Evolutionary conservation across 108 stramenopile species (phyloP).

Genomic region (Fistulifera solaris): DNA sequence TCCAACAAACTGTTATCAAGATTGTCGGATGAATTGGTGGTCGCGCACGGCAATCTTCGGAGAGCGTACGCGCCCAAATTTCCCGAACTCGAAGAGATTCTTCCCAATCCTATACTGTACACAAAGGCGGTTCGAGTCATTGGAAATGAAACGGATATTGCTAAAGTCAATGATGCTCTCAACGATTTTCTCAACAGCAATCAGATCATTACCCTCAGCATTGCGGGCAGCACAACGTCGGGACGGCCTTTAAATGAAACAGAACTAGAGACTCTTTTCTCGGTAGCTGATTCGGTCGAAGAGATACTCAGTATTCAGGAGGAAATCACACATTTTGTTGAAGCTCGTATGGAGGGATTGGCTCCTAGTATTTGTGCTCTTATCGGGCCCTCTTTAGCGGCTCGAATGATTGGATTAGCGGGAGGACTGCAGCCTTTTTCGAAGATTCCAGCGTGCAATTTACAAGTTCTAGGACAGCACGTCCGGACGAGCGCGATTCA

Average conservation of each 20-base stretch:
- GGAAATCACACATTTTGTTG: constrained; percentile 63
- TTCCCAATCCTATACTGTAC: constrained; percentile 80
- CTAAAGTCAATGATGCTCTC: constrained; percentile 52
- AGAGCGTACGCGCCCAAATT: constrained; percentile 62
- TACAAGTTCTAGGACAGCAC: constrained; percentile 58
- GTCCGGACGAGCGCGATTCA: constrained; percentile 38
- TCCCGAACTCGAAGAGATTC: constrained; percentile 89
- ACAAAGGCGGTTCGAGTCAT: constrained; percentile 76
- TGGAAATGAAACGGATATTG: constrained; percentile 87
- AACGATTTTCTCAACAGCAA: constrained; percentile 61
- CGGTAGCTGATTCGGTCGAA: constrained; percentile 46
- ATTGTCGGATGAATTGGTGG: constrained; percentile 44
- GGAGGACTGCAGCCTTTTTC: constrained; percentile 87
- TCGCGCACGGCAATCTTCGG: constrained; percentile 43
- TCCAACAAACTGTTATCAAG: constrained; percentile 53
- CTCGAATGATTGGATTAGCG: constrained; percentile 78
- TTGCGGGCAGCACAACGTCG: constrained; percentile 82
- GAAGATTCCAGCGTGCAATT: constrained; percentile 80
- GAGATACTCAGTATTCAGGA: constrained; percentile 34
- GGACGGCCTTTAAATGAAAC: constrained; percentile 45
- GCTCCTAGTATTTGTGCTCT: constrained; percentile 66
- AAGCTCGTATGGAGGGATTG: constrained; percentile 54
- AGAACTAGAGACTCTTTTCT: constrained; percentile 42
- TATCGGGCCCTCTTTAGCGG: constrained; percentile 77
- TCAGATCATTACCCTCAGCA: constrained; percentile 88